Percentiles rank a stretch among this genome's conserved stretches.
These are phyloP conservation scores for Grosmannia serpens DNA, from an alignment of 2,329 filamentous ascomycete genomes.

Conservation along the genomic window DNA sequence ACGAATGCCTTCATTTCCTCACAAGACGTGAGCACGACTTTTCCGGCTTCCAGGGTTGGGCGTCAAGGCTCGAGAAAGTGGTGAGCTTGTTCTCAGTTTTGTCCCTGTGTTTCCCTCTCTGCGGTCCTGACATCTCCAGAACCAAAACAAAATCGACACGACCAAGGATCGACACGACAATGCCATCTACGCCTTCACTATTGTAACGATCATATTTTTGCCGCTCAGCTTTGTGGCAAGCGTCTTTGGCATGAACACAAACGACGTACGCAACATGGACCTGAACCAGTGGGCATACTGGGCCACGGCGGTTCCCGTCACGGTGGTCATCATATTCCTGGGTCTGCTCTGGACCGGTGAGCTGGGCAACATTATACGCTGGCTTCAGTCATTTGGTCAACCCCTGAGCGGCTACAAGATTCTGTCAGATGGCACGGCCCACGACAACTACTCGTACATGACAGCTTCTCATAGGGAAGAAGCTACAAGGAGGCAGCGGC, in stretches of 20 bases:
- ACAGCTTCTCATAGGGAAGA: too few relatives aligned
- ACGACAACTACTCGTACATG: too few relatives aligned
- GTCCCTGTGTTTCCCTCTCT: neutral
- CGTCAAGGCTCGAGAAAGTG: constrained; percentile 17
- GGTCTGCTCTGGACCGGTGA: constrained; percentile 28
- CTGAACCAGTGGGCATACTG: constrained; percentile 37
- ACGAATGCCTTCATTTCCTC: constrained; percentile 26
- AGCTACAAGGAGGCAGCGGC: too few relatives aligned
- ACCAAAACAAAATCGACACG: constrained; percentile 25
- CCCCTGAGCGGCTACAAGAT: neutral
- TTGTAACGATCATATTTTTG: constrained; percentile 37
- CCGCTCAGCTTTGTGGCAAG: constrained; percentile 33
- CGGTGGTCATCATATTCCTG: constrained; percentile 25
- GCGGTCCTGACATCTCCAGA: constrained; percentile 10
- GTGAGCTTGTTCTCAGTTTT: constrained; percentile 9
- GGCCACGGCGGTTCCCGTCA: constrained; percentile 35
- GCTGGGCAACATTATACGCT: constrained; percentile 18
- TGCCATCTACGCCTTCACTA: constrained; percentile 37
- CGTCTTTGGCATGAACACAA: constrained; percentile 43
- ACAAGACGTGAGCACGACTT: constrained; percentile 23
- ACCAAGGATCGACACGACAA: constrained; percentile 34
- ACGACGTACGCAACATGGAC: constrained; percentile 37
- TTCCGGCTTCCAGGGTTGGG: constrained; percentile 16
- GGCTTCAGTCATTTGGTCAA: neutral
- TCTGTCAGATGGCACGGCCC: neutral